Conservation (phyloP, 2,329 filamentous ascomycete species). For the Colletotrichum sp. region DNA sequence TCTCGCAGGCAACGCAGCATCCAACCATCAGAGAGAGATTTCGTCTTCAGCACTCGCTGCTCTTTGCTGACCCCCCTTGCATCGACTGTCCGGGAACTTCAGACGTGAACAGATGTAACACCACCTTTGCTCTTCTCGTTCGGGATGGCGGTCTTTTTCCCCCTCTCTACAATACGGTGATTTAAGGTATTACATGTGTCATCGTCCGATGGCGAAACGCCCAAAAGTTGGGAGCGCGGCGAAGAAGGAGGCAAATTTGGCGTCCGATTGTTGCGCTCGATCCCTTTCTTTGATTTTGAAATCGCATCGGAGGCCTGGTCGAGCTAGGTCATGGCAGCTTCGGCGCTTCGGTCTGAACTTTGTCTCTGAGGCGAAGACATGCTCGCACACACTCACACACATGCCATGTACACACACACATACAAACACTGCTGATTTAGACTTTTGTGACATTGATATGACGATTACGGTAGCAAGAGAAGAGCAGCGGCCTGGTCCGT, state of each 20-base stretch:
- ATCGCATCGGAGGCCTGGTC: constrained; percentile 13
- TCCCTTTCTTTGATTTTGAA: background rate
- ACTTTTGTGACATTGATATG: constrained; percentile 1
- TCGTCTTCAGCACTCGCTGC: background rate
- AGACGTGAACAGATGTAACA: background rate
- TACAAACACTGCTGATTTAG: background rate
- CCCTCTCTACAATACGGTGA: background rate
- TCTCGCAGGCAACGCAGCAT: background rate
- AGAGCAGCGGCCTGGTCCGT: constrained; percentile 2
- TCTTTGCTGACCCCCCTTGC: background rate
- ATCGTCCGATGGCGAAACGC: constrained; percentile 14
- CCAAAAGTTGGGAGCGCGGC: background rate
- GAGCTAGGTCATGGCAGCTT: constrained; percentile 1
- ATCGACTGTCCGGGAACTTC: background rate
- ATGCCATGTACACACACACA: background rate
- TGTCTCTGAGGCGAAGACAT: constrained; percentile 3
- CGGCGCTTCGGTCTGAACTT: constrained; percentile 14
- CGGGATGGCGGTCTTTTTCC: background rate
- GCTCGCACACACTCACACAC: background rate
- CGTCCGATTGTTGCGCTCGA: constrained; percentile 11
- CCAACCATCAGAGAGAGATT: background rate
- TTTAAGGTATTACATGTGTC: background rate
- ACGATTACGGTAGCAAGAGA: background rate
- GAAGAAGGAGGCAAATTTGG: background rate
- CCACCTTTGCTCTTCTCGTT: background rate